Base-by-base conservation (phyloP, 1,139 yeast genomes). In the Candida albicans region DNA sequence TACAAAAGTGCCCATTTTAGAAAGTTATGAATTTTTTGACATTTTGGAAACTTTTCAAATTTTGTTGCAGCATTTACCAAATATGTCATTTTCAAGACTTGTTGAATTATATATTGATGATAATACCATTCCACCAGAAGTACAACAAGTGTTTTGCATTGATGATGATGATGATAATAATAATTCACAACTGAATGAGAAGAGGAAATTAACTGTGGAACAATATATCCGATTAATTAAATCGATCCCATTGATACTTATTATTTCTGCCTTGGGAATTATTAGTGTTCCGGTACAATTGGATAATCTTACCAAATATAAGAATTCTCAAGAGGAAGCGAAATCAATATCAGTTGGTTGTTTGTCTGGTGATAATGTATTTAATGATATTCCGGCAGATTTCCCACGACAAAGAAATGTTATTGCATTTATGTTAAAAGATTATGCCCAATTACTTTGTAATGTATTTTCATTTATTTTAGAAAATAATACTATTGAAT, bases 1-100 rank as follows among this genome's bases (percentile, higher is more conserved):
- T 49, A 57, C 72, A 2, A 69, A 68, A 46, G 52, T 65, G 8
- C 75, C 75, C 2, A 58, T 67, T 8, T 48, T 70, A 14, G 70
- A 68, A 46, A 57, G 61, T 27, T 52, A 63, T 26, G 58, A 57
- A 32, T 56, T 70, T 32, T 51, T 69, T 39, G 73, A 67, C 45
- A 54, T 58, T 22, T 52, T 70, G 29, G 70, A 66, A 43, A 56
- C 61, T 8, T 65, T 57, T 48, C 62, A 64, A 41, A 34, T 58
- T 12, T 48, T 69, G 35, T 44, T 47, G 12, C 46, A 52, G 7
- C 46, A 54, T 14, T 56, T 61, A 26, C 58, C 61, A 1, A 38
- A 46, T 4, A 48, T 64, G 26, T 54, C 65, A 6, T 58, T 70
- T 39, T 24, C 56, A 10, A 46, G 49, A 8, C 43, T 69, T 9